Conservation (phyloP, 2,329 filamentous ascomycete genomes). For the Aspergillus sp. region DNA sequence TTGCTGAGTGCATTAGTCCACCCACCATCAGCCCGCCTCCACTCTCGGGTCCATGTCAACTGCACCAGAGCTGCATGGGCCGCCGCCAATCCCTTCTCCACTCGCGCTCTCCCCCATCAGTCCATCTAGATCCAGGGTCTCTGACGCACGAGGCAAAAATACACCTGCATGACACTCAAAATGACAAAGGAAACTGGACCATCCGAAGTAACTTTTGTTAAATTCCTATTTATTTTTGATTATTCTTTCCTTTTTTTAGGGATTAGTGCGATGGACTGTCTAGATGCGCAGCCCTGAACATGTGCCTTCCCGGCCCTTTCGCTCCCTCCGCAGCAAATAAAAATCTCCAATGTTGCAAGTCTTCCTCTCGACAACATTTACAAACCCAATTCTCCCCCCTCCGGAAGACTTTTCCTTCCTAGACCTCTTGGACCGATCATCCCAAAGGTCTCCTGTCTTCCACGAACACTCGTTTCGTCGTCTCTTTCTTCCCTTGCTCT, state of each 20-base stretch:
- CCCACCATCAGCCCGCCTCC: conserved; percentile 19
- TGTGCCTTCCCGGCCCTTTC: conserved; percentile 20
- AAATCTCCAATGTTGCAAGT: conserved; percentile 20
- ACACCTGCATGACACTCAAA: conserved; percentile 43
- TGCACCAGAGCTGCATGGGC: conserved; percentile 31
- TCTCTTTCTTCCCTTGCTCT: conserved; percentile 16
- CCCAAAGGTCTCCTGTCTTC: conserved; percentile 9
- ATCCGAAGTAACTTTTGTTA: conserved; percentile 11
- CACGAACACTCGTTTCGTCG: conserved; percentile 26
- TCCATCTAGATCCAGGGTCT: conserved; percentile 44
- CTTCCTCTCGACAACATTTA: conserved; percentile 10
- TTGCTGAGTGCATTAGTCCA: conserved; percentile 12
- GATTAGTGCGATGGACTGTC: conserved; percentile 21
- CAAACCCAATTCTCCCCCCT: conserved; percentile 13
- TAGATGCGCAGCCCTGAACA: conserved; percentile 20
- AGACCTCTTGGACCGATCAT: conserved; percentile 5
- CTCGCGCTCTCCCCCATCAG: conserved; percentile 24
- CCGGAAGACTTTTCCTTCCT: conserved; percentile 12
- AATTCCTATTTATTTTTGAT: conserved; percentile 14
- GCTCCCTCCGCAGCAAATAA: conserved; percentile 20
- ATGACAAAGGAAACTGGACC: conserved; percentile 32
- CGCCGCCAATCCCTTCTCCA: conserved; percentile 34
- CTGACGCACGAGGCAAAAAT: conserved; percentile 43
- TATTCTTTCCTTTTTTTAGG: conserved; percentile 12
- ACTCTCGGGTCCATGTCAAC: conserved; percentile 27